Base-by-base conservation (phyloP, 805 yeast species). In the Suhomyces tanzawaensis region DNA sequence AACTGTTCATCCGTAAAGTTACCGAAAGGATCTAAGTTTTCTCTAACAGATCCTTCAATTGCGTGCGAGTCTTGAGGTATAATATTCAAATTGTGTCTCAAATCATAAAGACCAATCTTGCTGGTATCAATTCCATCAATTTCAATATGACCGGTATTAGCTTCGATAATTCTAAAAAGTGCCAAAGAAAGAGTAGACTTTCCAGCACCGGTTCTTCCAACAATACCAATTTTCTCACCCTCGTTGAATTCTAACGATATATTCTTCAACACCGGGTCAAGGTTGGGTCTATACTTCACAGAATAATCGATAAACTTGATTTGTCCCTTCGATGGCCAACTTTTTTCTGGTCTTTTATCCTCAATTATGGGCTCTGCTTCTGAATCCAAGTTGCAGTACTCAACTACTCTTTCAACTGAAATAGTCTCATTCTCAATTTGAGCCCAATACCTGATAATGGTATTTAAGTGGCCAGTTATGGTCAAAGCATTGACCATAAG, bases 381-480 rank as follows among this genome's bases (percentile, higher is more conserved):
- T 3, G 56, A 41, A 1, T 45, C 49, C 37, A 66, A 50, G 34
- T 58, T 53, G 40, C 65, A 58, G 42, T 64, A 66, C 33, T 66
- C 72, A 30, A 63, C 48, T 25, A 65, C 47, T 46, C 72, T 57
- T 44, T 66, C 71, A 14, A 66, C 51, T 8, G 64, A 52, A 33
- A 65, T 61, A 1, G 66, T 51, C 36, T 53, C 55, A 6, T 60
- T 55, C 44, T 65, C 69, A 19, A 64, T 47, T 21, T 60, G 64
- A 1, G 69, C 62, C 61, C 66, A 62, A 29, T 45, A 44, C 40
- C 67, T 50, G 16, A 64, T 56, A 28, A 65, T 52, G 4, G 57
- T 55, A 39, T 62, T 57, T 39, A 66, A 53, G 7, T 56, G 46
- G 23, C 43, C 40, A 4, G 71, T 62, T 26, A 63, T 53, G 19